Conservation (phyloP, 2,329 filamentous ascomycete species). For the Pseudogymnoascus sp. region DNA sequence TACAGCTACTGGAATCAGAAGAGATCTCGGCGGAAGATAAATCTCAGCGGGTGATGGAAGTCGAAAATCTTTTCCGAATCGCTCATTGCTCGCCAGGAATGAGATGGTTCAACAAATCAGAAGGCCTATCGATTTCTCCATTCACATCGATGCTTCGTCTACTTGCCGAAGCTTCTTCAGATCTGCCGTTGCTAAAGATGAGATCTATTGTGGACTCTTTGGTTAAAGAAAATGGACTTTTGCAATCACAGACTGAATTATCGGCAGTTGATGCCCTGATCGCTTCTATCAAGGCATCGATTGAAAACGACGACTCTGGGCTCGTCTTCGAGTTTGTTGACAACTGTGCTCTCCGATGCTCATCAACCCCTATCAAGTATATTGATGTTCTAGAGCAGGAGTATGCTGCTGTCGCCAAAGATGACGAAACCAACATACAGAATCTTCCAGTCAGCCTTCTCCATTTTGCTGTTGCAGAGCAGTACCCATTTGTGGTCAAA, state of each 20-base stretch:
- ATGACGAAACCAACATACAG: conserved; percentile 21
- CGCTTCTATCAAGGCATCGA: conserved; percentile 26
- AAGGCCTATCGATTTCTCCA: conserved; percentile 55
- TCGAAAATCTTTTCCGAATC: conserved; percentile 74
- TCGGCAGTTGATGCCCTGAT: conserved; percentile 41
- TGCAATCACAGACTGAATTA: conserved; percentile 38
- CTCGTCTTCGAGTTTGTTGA: conserved; percentile 65
- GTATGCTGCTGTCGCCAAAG: conserved; percentile 29
- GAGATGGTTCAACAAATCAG: conserved; percentile 78
- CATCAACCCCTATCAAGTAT: conserved; percentile 72
- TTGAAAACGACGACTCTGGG: conserved; percentile 29
- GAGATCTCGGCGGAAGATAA: conserved; percentile 34
- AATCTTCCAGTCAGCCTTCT: conserved; percentile 50
- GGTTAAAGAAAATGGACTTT: conserved; percentile 56
- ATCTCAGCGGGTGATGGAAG: conserved; percentile 58
- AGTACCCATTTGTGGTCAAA: conserved; percentile 61
- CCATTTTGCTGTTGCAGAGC: conserved; percentile 62
- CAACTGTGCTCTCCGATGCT: conserved; percentile 69
- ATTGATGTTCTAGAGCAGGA: conserved; percentile 58
- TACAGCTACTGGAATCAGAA: conserved; percentile 52
- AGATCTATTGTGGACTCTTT: conserved; percentile 50
- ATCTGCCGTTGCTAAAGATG: conserved; percentile 42
- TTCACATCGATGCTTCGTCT: conserved; percentile 63
- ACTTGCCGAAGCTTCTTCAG: conserved; percentile 39
- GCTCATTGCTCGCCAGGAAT: conserved; percentile 74